phyloP scores from a whole-genome alignment of 768 basidiomycete genomes.

The Xanthoconium purpureum region DNA sequence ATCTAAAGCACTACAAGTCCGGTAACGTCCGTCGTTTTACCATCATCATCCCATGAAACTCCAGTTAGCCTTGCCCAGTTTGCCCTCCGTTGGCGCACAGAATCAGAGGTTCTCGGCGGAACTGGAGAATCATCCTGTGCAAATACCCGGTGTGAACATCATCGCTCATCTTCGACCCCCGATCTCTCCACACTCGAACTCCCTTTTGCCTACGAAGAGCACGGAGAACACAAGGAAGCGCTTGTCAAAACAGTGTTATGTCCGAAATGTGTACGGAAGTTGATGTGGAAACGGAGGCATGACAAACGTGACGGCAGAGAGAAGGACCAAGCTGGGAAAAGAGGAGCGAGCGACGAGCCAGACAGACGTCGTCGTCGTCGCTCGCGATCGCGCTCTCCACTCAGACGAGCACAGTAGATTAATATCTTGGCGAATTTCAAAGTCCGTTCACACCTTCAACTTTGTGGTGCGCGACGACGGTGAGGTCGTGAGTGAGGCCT shows the following conservation, averaged over 20 bases:
- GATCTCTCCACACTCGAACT: conserved; percentile 77
- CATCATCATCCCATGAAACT: neutral
- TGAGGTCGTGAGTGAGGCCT: neutral
- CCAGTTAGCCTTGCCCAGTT: conserved; percentile 45
- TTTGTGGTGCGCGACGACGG: neutral
- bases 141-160: conserved; percentile 78
- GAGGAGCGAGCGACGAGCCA: neutral
- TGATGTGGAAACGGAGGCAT: conserved; percentile 80
- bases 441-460: conserved; percentile 15
- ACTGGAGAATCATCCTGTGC: conserved; percentile 87
- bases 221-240: conserved; percentile 69
- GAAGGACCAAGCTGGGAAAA: neutral
- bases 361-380: neutral
- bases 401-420: neutral
- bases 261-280: conserved; percentile 70
- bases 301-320: conserved; percentile 43
- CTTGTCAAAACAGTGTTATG: conserved; percentile 93
- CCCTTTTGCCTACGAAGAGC: conserved; percentile 86
- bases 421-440: conserved; percentile 11
- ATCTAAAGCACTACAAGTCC: conserved; percentile 94
- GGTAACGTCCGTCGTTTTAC: conserved; percentile 59
- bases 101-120: conserved; percentile 82
- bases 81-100: conserved; percentile 91
- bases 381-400: conserved; percentile 33
- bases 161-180: conserved; percentile 37